phyloP scores from a whole-genome alignment of 1,284 basidiomycete genomes.

The Exsudoporus floridanus region DNA sequence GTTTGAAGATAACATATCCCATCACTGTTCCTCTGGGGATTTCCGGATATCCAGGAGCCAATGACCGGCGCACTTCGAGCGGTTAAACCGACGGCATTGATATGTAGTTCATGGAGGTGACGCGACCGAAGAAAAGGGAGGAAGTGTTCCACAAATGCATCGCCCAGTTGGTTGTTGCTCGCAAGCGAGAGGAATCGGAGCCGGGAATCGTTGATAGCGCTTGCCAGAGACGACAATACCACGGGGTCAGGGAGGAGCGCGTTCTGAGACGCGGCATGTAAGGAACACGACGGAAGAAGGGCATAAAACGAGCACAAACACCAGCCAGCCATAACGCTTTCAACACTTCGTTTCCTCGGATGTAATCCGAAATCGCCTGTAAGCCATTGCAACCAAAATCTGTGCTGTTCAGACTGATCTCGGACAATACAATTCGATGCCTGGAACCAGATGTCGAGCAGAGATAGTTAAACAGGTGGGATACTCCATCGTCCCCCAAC shows the following conservation, averaged over 20 bases:
- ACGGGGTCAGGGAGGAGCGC: constrained; percentile 22
- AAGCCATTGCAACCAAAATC: constrained; percentile 56
- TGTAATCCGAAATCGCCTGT: constrained; percentile 50
- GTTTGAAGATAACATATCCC: constrained; percentile 46
- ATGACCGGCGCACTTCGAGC: constrained; percentile 26
- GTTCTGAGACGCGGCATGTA: constrained; percentile 25
- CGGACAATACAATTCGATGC: constrained; percentile 43
- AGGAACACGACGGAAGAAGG: not conserved
- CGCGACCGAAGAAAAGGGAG: constrained; percentile 31
- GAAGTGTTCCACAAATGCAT: constrained; percentile 30
- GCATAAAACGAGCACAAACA: constrained; percentile 41
- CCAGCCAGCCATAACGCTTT: constrained; percentile 53
- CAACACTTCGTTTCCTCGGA: constrained; percentile 48
- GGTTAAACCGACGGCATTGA: constrained; percentile 32
- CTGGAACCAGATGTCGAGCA: constrained; percentile 46
- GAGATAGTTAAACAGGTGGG: constrained; percentile 55
- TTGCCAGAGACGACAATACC: constrained; percentile 31
- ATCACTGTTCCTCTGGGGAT: constrained; percentile 1
- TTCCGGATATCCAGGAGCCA: constrained; percentile 29
- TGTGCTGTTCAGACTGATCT: constrained; percentile 59
- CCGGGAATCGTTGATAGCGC: constrained; percentile 28
- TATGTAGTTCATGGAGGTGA: constrained; percentile 31
- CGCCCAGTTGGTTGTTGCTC: constrained; percentile 25
- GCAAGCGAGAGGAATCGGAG: constrained; percentile 32
- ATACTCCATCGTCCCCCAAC: constrained; percentile 59